Evolutionary conservation across 208 protist species (phyloP).

Genomic region (Leishmania gerbilli): DNA sequence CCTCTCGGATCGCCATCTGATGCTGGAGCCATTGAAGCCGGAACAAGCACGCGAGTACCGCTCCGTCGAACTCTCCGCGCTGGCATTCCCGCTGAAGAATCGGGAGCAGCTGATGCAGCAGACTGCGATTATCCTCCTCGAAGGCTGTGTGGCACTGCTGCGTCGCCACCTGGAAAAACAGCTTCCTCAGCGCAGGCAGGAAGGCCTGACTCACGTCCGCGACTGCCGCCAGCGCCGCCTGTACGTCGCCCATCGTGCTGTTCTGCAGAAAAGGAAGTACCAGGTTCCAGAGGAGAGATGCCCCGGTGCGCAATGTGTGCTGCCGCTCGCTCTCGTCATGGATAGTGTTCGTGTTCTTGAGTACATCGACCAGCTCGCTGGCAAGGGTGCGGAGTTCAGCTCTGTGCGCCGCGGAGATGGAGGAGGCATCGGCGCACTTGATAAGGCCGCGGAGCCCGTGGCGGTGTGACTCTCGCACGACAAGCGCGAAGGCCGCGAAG

Average conservation of each 20-base stretch:
- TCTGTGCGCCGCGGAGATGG: conserved; percentile 40
- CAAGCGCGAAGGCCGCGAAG: conserved; percentile 43
- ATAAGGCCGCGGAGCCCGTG: conserved; percentile 4
- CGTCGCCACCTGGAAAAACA: conserved; percentile 56
- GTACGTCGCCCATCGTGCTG: conserved; percentile 12
- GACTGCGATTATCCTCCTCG: conserved; percentile 68
- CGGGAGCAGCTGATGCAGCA: conserved; percentile 27
- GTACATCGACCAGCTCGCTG: conserved; percentile 48
- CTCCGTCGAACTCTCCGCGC: not conserved
- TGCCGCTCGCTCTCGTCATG: conserved; percentile 63
- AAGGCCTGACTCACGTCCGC: conserved; percentile 21
- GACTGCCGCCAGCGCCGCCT: conserved; percentile 18
- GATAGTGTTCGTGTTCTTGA: conserved; percentile 69
- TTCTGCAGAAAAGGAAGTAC: conserved; percentile 47
- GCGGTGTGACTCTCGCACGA: conserved; percentile 12
- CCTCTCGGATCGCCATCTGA: conserved; percentile 24
- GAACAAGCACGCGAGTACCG: conserved; percentile 8
- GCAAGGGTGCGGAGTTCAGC: conserved; percentile 38
- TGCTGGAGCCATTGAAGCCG: conserved; percentile 32
- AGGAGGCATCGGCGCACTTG: conserved; percentile 45
- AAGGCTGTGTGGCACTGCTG: conserved; percentile 70
- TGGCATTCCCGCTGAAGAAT: conserved; percentile 21
- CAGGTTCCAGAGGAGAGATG: conserved; percentile 75
- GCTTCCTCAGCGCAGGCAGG: conserved; percentile 11
- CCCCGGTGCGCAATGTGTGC: conserved; percentile 64